Evolutionary conservation across 768 basidiomycete species (phyloP).

Genomic region (Mycena capillaripes): DNA sequence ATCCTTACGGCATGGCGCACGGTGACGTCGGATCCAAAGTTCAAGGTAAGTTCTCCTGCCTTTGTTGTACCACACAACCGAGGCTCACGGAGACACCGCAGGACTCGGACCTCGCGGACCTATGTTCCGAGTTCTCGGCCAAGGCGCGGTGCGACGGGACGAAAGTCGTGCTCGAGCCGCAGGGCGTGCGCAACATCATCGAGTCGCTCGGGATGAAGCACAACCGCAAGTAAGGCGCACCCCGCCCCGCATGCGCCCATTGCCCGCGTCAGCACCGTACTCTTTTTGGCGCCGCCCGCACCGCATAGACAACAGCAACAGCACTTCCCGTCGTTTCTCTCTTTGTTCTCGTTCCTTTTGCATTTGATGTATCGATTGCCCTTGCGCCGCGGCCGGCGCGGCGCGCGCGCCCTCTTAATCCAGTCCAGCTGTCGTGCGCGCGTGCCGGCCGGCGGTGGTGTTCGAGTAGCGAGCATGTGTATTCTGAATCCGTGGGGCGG

Average conservation of each 20-base stretch:
- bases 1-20: conserved; percentile 85
- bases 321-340: not conserved
- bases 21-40: conserved; percentile 81
- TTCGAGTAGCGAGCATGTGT: not conserved
- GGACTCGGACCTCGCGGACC: conserved; percentile 84
- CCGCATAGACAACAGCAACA: conserved; percentile 18
- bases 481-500: not conserved
- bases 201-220: conserved; percentile 50
- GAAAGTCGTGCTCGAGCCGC: conserved; percentile 82
- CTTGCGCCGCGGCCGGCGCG: conserved; percentile 10
- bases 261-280: not conserved
- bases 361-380: conserved; percentile 30
- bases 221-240: conserved; percentile 23
- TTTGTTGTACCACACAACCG: conserved; percentile 3
- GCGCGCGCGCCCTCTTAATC: not conserved
- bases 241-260: not conserved
- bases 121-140: conserved; percentile 83
- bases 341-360: not conserved
- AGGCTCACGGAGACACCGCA: conserved; percentile 44
- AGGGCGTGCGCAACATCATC: conserved; percentile 63
- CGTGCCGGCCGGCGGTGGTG: not conserved
- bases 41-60: conserved; percentile 70
- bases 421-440: not conserved
- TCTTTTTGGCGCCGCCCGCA: not conserved
- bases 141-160: conserved; percentile 90